phyloP scores from a whole-genome alignment of 495 filamentous ascomycete genomes.

The Talaromyces nanjingensis region DNA sequence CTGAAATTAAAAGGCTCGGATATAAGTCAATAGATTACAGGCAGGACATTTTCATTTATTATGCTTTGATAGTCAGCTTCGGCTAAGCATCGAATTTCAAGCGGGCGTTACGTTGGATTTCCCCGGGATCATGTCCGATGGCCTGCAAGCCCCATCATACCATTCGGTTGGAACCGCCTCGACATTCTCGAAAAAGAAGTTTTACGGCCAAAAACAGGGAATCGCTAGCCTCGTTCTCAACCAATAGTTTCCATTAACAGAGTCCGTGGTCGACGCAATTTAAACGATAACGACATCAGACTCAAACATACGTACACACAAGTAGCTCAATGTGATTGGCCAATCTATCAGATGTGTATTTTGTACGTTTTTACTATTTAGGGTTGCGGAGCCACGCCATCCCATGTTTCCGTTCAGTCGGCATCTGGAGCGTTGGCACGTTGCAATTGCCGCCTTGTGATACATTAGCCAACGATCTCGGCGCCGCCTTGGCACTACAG shows the following conservation, averaged over 20 bases:
- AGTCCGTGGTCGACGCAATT: neutral
- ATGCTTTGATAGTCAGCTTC: neutral
- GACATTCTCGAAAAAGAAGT: neutral
- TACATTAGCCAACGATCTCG: neutral
- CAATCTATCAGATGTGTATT: neutral
- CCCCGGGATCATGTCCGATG: neutral
- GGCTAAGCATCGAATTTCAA: neutral
- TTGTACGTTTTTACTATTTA: neutral
- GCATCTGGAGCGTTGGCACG: neutral
- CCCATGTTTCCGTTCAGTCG: neutral
- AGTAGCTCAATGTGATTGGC: neutral
- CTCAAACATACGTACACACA: neutral
- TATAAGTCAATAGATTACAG: neutral
- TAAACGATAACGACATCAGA: neutral
- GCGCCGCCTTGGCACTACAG: neutral
- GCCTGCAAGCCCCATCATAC: neutral
- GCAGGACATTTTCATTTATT: neutral
- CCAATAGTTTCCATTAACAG: neutral
- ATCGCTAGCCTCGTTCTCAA: neutral
- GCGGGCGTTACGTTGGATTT: neutral
- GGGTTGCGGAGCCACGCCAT: neutral
- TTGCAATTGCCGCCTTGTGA: neutral
- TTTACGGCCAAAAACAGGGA: neutral
- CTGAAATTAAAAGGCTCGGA: neutral
- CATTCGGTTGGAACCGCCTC: neutral